A percentile compares a stretch with the other conserved stretches of the same genome.
Evolutionary conservation across 352 stramenopile genomes (phyloP).

Genomic region (Phytophthora rubi): DNA sequence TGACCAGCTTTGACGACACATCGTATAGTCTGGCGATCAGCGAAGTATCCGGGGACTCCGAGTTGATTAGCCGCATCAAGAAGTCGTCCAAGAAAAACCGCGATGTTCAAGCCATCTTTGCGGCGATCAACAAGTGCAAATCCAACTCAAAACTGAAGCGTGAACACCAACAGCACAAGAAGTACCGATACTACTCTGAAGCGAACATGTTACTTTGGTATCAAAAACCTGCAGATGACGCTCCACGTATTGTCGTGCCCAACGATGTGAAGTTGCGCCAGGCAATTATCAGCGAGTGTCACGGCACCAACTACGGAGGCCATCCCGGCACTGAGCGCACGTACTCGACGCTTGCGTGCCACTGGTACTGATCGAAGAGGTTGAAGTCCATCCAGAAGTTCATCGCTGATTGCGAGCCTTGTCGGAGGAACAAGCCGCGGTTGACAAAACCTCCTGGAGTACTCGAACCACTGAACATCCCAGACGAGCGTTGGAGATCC

Average conservation of each 20-base stretch:
- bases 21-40: slow-evolving; percentile 5
- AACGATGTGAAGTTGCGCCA: slow-evolving; percentile 17
- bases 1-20: slow-evolving; percentile 12
- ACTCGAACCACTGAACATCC: slow-evolving; percentile 11
- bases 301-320: slow-evolving; percentile 18
- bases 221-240: slow-evolving; percentile 5
- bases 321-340: slow-evolving; percentile 11
- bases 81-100: neutral
- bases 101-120: neutral
- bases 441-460: slow-evolving; percentile 15
- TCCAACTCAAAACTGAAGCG: neutral
- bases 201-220: slow-evolving; percentile 6
- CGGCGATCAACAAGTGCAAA: neutral
- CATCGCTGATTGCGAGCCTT: slow-evolving; percentile 23
- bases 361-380: slow-evolving; percentile 21
- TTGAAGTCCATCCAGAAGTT: slow-evolving; percentile 21
- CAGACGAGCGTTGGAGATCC: slow-evolving; percentile 5
- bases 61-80: slow-evolving; percentile 2
- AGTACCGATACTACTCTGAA: neutral
- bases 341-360: slow-evolving; percentile 12
- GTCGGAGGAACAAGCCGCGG: slow-evolving; percentile 21
- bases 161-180: neutral
- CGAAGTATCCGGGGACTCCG: neutral
- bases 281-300: slow-evolving; percentile 12
- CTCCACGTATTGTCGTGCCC: slow-evolving; percentile 17